Conservation (phyloP, 2,329 filamentous ascomycete genomes). For the Leptographium wingfieldii region DNA sequence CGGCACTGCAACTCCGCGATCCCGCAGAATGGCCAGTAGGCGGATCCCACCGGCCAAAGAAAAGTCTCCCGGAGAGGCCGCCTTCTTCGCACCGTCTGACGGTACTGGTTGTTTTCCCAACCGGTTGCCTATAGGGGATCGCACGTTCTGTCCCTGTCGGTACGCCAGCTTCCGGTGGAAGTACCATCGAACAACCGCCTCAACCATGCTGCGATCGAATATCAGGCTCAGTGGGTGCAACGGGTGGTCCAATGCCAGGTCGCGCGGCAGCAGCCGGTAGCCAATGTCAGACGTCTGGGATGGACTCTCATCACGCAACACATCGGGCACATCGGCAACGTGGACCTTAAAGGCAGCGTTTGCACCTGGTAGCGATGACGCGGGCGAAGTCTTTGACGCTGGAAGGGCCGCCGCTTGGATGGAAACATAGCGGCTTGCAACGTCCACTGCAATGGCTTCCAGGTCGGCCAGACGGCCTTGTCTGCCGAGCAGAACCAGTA, state of each 20-base stretch:
- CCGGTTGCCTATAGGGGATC: background rate
- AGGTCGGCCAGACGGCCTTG: constrained; percentile 31
- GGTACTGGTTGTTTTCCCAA: background rate
- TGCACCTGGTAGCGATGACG: constrained; percentile 12
- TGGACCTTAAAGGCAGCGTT: constrained; percentile 31
- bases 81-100: background rate
- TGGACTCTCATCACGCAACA: constrained; percentile 14
- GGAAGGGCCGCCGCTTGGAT: constrained; percentile 7
- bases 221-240: constrained; percentile 35
- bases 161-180: constrained; percentile 26
- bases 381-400: background rate
- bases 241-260: constrained; percentile 27
- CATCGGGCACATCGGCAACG: constrained; percentile 27
- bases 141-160: background rate
- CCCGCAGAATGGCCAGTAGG: constrained; percentile 20
- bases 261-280: constrained; percentile 24
- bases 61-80: constrained; percentile 10
- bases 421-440: constrained; percentile 26
- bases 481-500: constrained; percentile 32
- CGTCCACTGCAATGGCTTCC: constrained; percentile 28
- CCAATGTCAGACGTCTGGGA: constrained; percentile 12
- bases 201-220: constrained; percentile 21
- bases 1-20: constrained; percentile 19
- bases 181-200: constrained; percentile 21
- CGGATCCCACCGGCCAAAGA: constrained; percentile 20